Percentiles rank a stretch among this genome's conserved stretches.
These are phyloP conservation scores for Quercus phellos DNA, from an alignment of 331 rosid genomes.

Conservation along the genomic window DNA sequence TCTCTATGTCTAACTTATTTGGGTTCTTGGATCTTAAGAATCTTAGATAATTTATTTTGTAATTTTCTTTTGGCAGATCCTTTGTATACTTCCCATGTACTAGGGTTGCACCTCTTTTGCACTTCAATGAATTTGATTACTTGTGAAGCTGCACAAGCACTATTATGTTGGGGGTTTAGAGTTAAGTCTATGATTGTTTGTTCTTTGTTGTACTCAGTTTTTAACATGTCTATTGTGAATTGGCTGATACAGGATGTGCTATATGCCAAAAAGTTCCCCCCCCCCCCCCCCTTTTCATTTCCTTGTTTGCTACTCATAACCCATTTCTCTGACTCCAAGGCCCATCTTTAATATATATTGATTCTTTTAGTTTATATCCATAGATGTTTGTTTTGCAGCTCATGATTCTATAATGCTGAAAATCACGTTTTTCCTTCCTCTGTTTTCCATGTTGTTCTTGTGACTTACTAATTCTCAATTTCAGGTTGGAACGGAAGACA, in stretches of 20 bases:
- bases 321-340: neutral
- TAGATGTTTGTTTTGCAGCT: neutral
- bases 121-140: no score
- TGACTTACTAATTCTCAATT: conserved; percentile 16
- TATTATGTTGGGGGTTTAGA: neutral
- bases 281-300: neutral
- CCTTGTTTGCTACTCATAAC: neutral
- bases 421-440: neutral
- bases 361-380: neutral
- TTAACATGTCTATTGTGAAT: neutral
- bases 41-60: no score
- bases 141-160: neutral
- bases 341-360: neutral
- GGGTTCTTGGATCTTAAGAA: no score
- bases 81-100: no score
- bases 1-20: no score
- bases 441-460: neutral
- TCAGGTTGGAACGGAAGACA: conserved; percentile 82
- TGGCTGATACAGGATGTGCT: neutral
- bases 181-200: neutral
- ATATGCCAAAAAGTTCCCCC: neutral
- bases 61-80: no score
- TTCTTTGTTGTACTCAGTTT: neutral
- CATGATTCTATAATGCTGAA: neutral
- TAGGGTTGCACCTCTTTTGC: no score